Base-by-base conservation (phyloP, 306 rosid species). In the Inga laurina region DNA sequence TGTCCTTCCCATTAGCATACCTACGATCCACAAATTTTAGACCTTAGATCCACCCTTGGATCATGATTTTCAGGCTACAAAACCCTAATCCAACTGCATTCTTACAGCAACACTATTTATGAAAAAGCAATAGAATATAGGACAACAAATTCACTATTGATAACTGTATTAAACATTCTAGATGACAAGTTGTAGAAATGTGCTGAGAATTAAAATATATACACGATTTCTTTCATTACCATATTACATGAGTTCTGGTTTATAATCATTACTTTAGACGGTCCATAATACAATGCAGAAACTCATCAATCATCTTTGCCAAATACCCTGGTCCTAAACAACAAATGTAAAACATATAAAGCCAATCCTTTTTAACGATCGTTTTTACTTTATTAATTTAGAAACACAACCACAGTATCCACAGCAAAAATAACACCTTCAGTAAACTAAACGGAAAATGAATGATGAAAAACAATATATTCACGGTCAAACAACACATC, bases 311-410 rank as follows among this genome's bases (percentile, higher is more conserved):
- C 77, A 84, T 68, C 45, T 68, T 80, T 84, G 18, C 62, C 32
- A 8, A 66, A 52, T 68, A 41, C 45, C 73, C 81, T 69, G 35
- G 71, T 59, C 43, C 70, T 71, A 70, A 52, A 77, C 19, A 64
- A 84, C 49, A 59, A 73, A 83, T n/a, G 18, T 30, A 70, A 35
- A 35, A 77, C 65, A 83, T 62, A 37, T 24, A 78, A 72, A 80
- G 75, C 74, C 78, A 84, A 67, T 73, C 39, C 78, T 84, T 43
- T 22, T 7, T 11, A 15, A 45, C 66, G 75, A 75, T 57, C 48
- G 45, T 70, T 8, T 56, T 21, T 48, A 24, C 72, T 49, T 30
- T 21, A 48, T 10, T 39, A 59, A 16, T 66, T 72, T 9, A n/a
- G 65, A n/a, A 2, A 57, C 30, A 21, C 65, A 57, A 27, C 21